Conservation (phyloP, 208 protist genomes). For the Phytomonas sp. region DNA sequence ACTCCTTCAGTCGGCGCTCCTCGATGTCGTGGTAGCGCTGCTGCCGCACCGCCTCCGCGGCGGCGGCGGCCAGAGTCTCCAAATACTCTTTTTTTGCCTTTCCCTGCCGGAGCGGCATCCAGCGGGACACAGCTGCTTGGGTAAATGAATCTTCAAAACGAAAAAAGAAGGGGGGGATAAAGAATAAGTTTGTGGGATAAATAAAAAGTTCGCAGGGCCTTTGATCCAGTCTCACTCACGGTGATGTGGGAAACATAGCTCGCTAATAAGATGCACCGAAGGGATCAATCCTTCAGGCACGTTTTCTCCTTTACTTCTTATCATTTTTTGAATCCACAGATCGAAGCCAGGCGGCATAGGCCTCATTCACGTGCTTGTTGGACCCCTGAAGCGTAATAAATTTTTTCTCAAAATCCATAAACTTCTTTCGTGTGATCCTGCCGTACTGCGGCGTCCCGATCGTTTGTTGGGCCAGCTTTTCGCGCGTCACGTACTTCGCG, state of each 20-base stretch:
- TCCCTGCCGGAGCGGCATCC: background rate
- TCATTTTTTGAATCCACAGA: slow-evolving; percentile 17
- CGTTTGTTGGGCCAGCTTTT: slow-evolving; percentile 68
- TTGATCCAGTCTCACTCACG: background rate
- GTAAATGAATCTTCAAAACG: background rate
- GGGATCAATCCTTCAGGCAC: background rate
- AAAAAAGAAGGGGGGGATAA: background rate
- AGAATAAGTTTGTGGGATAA: slow-evolving; percentile 7
- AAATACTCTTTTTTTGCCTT: slow-evolving; percentile 12
- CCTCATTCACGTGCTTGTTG: slow-evolving; percentile 72
- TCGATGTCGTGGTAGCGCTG: slow-evolving; percentile 59
- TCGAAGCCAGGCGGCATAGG: slow-evolving; percentile 76
- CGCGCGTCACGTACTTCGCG: slow-evolving; percentile 61
- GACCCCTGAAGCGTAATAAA: slow-evolving; percentile 44
- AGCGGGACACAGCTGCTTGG: background rate
- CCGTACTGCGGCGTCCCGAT: slow-evolving; percentile 74
- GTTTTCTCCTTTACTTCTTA: background rate
- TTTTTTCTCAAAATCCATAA: slow-evolving; percentile 66
- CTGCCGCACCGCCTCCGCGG: slow-evolving; percentile 15
- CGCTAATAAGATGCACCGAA: background rate
- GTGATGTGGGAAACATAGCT: background rate
- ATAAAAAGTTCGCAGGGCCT: background rate
- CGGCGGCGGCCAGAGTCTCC: slow-evolving; percentile 5
- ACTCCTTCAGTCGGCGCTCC: slow-evolving; percentile 79
- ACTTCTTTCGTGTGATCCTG: slow-evolving; percentile 56